Conservation (phyloP, 2,329 filamentous ascomycete species). For the Colletotrichum sp. region DNA sequence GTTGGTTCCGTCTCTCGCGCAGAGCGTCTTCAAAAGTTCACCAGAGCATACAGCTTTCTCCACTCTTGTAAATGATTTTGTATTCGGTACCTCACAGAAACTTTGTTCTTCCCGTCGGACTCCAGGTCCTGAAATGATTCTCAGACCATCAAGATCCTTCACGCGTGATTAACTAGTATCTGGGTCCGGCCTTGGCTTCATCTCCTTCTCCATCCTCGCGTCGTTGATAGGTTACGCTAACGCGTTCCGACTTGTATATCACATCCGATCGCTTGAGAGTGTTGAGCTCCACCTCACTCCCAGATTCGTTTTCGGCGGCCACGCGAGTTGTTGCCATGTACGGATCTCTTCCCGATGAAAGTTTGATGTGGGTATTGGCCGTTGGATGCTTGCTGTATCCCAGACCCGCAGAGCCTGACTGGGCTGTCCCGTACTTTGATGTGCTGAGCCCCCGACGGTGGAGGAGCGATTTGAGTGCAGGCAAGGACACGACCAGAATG, state of each 20-base stretch:
- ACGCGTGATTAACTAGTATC: background rate
- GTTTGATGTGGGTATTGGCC: constrained; percentile 20
- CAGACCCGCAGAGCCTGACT: constrained; percentile 2
- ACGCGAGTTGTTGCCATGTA: constrained; percentile 16
- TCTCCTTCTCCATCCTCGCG: constrained; percentile 4
- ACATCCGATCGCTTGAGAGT: constrained; percentile 12
- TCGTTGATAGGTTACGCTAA: constrained; percentile 23
- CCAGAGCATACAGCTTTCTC: background rate
- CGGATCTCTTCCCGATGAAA: constrained; percentile 23
- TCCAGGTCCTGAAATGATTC: background rate
- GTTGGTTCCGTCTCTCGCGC: background rate
- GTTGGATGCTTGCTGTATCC: constrained; percentile 6
- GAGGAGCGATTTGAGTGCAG: constrained; percentile 24
- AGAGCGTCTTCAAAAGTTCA: background rate
- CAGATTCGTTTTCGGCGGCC: constrained; percentile 16
- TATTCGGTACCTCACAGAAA: background rate
- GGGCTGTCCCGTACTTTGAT: constrained; percentile 4
- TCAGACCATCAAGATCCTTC: background rate
- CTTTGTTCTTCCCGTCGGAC: background rate
- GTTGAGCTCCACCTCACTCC: constrained; percentile 25
- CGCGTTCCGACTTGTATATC: constrained; percentile 25
- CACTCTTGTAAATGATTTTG: background rate
- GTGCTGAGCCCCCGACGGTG: constrained; percentile 15
- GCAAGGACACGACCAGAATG: constrained; percentile 25
- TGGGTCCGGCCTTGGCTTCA: background rate